A percentile compares a stretch with the other conserved stretches of the same genome.
Evolutionary conservation across 108 stramenopile genomes (phyloP).

Genomic region (Licmophora abbreviata): DNA sequence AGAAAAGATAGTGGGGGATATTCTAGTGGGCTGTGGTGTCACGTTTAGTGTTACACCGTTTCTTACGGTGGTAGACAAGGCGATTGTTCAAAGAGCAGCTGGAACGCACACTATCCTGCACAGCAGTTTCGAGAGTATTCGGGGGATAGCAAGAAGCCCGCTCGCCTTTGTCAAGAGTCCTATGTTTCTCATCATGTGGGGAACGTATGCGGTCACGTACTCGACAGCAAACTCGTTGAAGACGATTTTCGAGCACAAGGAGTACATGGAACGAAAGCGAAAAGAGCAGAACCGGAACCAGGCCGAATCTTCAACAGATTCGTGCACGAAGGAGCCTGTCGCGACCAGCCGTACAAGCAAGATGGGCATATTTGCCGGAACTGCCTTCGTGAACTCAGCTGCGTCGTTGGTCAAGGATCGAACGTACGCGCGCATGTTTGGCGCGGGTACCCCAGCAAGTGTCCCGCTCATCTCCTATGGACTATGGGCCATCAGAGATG

Average conservation of each 20-base stretch:
- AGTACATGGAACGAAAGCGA: not conserved
- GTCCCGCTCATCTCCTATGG: conserved; percentile 32
- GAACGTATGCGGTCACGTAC: conserved; percentile 25
- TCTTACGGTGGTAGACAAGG: conserved; percentile 51
- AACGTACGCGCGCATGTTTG: conserved; percentile 43
- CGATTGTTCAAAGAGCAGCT: conserved; percentile 38
- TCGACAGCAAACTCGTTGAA: conserved; percentile 36
- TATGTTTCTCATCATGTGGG: conserved; percentile 33
- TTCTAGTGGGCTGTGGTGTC: conserved; percentile 24
- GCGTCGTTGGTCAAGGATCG: conserved; percentile 43
- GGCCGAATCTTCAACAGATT: not conserved
- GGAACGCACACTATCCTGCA: conserved; percentile 22
- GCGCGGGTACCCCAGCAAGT: not conserved
- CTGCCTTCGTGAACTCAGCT: conserved; percentile 34
- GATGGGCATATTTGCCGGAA: conserved; percentile 33
- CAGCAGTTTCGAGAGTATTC: conserved; percentile 8
- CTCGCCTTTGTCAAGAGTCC: conserved; percentile 29
- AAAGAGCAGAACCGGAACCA: not conserved
- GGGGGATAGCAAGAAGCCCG: conserved; percentile 22
- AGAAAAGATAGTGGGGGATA: conserved; percentile 35
- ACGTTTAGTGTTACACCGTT: conserved; percentile 40
- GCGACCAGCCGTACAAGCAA: not conserved
- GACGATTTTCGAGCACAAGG: conserved; percentile 37
- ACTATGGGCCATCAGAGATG: conserved; percentile 41
- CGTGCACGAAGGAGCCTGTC: not conserved